These are phyloP conservation scores for Fusarium torulosum DNA, from an alignment of 2,329 filamentous ascomycete genomes.

Conservation along the genomic window DNA sequence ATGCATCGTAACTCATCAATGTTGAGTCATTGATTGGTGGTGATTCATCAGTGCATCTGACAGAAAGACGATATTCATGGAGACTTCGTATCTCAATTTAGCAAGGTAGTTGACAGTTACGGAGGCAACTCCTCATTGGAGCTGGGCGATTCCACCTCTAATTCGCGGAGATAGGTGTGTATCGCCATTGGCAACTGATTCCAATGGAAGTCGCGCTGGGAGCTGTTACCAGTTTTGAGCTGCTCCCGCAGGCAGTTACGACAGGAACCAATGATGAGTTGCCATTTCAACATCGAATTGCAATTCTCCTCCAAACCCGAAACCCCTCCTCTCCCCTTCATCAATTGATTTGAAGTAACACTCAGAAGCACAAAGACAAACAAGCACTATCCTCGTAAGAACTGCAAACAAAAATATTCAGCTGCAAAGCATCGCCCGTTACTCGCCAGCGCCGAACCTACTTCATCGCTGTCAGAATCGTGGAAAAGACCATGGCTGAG, in stretches of 20 bases:
- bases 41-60: background rate
- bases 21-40: constrained; percentile 27
- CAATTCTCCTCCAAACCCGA: background rate
- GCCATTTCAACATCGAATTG: constrained; percentile 9
- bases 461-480: constrained; percentile 36
- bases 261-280: constrained; percentile 29
- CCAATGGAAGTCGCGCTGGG: constrained; percentile 11
- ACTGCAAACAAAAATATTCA: constrained; percentile 7
- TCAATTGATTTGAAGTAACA: constrained; percentile 1
- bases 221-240: constrained; percentile 13
- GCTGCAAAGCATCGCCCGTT: constrained; percentile 21
- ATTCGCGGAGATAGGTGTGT: constrained; percentile 6
- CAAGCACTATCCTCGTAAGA: constrained; percentile 31
- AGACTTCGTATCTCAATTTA: constrained; percentile 22
- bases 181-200: constrained; percentile 3
- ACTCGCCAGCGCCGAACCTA: constrained; percentile 40
- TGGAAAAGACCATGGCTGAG: constrained; percentile 24
- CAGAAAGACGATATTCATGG: background rate
- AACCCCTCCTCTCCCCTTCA: constrained; percentile 17
- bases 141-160: background rate
- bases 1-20: constrained; percentile 16
- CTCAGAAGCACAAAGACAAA: constrained; percentile 16
- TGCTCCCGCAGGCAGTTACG: constrained; percentile 15
- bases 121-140: constrained; percentile 11
- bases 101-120: constrained; percentile 8